phyloP scores from a whole-genome alignment of 2,329 filamentous ascomycete species.

The Sclerotinia glacialis region DNA sequence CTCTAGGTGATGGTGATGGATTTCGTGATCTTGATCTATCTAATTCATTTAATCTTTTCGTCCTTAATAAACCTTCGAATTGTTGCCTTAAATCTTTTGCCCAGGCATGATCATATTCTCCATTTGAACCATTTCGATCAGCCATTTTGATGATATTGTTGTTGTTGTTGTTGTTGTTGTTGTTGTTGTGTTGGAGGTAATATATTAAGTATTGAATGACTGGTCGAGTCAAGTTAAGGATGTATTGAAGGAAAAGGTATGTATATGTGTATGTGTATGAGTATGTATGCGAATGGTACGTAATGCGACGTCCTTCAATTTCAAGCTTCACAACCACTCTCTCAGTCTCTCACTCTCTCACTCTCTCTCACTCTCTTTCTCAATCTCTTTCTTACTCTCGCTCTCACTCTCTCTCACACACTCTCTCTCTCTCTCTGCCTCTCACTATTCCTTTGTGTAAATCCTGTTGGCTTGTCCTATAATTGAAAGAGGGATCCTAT shows the following conservation, averaged over 20 bases:
- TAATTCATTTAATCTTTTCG: constrained; percentile 82
- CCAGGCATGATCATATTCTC: constrained; percentile 63
- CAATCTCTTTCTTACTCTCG: too few species aligned
- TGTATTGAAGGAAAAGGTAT: neutral
- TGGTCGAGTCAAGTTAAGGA: neutral
- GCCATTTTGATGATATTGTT: constrained; percentile 29
- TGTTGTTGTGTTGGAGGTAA: neutral
- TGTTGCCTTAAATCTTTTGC: constrained; percentile 75
- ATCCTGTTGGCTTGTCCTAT: neutral
- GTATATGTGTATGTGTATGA: neutral
- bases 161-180: constrained; percentile 1
- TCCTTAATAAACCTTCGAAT: constrained; percentile 83
- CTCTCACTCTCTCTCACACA: neutral
- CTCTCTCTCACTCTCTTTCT: too few species aligned
- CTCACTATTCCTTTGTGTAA: neutral
- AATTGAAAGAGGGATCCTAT: neutral
- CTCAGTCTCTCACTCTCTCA: neutral
- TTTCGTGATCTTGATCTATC: constrained; percentile 59
- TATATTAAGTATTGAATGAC: neutral
- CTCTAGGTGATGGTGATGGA: constrained; percentile 54
- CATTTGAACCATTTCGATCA: constrained; percentile 30
- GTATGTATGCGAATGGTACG: too few species aligned
- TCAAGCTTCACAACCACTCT: constrained; percentile 9
- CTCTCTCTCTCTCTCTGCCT: neutral
- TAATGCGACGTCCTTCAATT: constrained; percentile 3